These are phyloP conservation scores for Chalciporus pseudorubinellus DNA, from an alignment of 768 basidiomycete genomes.

Conservation along the genomic window DNA sequence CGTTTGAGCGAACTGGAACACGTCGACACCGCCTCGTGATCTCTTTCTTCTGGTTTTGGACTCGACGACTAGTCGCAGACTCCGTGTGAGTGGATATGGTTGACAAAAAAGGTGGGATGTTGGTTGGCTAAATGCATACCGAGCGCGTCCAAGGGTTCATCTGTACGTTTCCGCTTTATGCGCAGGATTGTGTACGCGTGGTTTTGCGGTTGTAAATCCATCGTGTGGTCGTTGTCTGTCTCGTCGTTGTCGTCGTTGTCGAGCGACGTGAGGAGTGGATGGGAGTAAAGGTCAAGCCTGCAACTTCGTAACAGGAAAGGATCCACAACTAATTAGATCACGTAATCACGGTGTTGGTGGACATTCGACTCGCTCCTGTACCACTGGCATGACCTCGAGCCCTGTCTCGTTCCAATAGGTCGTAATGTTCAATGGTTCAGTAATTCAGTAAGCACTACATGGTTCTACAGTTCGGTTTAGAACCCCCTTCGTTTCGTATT, in stretches of 20 bases:
- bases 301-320: neutral
- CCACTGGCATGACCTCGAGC: too few species aligned
- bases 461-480: too few species aligned
- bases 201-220: constrained; percentile 22
- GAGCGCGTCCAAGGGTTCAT: constrained; percentile 79
- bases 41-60: constrained; percentile 60
- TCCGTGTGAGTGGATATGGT: constrained; percentile 9
- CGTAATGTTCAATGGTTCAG: too few species aligned
- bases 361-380: too few species aligned
- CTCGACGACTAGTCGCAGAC: constrained; percentile 53
- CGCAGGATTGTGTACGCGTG: constrained; percentile 69
- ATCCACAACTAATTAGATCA: neutral
- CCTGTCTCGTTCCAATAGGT: too few species aligned
- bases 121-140: constrained; percentile 43
- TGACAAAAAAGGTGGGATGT: constrained; percentile 9
- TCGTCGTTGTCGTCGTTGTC: neutral
- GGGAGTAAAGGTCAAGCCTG: neutral
- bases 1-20: constrained; percentile 81
- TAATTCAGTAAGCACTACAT: too few species aligned
- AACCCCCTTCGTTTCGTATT: too few species aligned
- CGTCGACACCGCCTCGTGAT: constrained; percentile 49
- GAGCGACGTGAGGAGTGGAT: neutral
- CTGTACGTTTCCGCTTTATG: constrained; percentile 79
- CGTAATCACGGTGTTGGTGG: neutral
- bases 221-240: constrained; percentile 4